phyloP scores from a whole-genome alignment of 768 basidiomycete species.

The Zangia roseola region DNA sequence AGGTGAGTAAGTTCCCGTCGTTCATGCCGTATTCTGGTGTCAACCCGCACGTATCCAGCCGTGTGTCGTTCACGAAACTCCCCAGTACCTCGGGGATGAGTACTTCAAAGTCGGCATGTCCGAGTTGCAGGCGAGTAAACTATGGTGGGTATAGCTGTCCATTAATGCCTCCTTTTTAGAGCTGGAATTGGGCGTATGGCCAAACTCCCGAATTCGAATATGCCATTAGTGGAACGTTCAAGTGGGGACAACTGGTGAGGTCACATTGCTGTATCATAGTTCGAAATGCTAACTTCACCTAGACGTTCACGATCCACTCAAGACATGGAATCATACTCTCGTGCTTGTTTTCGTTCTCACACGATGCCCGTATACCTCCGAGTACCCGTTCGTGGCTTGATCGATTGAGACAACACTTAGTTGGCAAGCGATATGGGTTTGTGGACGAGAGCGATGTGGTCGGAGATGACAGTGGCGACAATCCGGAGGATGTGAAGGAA shows the following conservation, averaged over 20 bases:
- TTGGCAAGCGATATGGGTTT: conserved; percentile 40
- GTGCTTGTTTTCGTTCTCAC: conserved; percentile 36
- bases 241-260: conserved; percentile 51
- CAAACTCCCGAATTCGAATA: conserved; percentile 94
- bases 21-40: not conserved
- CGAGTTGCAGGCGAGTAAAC: conserved; percentile 62
- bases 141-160: not conserved
- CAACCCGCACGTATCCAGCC: conserved; percentile 32
- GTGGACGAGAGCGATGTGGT: conserved; percentile 27
- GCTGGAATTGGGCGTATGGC: conserved; percentile 92
- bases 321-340: conserved; percentile 66
- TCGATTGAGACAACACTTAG: conserved; percentile 25
- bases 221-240: conserved; percentile 41
- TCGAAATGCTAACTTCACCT: not conserved
- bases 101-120: conserved; percentile 68
- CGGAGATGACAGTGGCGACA: not conserved
- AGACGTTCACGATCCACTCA: conserved; percentile 50
- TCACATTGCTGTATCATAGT: conserved; percentile 8
- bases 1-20: conserved; percentile 23
- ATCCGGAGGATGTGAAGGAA: conserved; percentile 11
- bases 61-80: conserved; percentile 44
- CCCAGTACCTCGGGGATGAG: conserved; percentile 43
- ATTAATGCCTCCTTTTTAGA: conserved; percentile 44
- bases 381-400: conserved; percentile 15
- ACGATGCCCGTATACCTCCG: conserved; percentile 12